Evolutionary conservation across 2,329 filamentous ascomycete genomes (phyloP), one percentile per base, ranked within the genome.

Genomic region (Chaetothyriales sp.): DNA sequence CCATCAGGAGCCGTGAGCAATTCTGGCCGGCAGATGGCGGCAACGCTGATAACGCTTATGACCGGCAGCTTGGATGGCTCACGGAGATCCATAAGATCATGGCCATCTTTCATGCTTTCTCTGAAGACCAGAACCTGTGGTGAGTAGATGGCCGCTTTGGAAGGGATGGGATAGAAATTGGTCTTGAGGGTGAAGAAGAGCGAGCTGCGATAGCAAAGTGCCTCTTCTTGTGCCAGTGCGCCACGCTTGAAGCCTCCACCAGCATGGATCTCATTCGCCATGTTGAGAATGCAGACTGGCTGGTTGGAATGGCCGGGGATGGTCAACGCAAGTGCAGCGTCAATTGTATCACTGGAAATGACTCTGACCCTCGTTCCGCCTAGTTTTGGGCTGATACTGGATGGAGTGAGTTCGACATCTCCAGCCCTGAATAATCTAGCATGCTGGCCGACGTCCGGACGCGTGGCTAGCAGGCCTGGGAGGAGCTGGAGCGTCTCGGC

Each of bases 241-340:
- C 81, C 81, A 39, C 71, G 71, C 3, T 73, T 61, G 73, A 80
- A 85, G 18, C 79, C 80, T 18, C 82, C 81, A n/a, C 81, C 82
- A 0, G 77, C 72, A 12, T 60, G 63, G 2, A 63, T 58, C 46
- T 76, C 71, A 48, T 77, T 83, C 15, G 81, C 81, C 67, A 84
- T 78, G 59, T 84, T 86, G 52, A 86, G 68, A 20, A 84, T 72
- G 28, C 73, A 76, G n/a, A 82, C 72, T 6, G 68, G 68, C 48
- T 44, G 57, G 58, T 66, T 63, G 47, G 55, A 58, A 52, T 52
- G 49, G 32, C 32, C 12, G 12, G 10, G 32, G 7, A 54, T 61
- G 20, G 63, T 53, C 42, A 73, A 58, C 3, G 58, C 60, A 44
- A 79, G 67, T 5, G 77, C 79, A 1, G 72, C 73, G 57, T 80